These are phyloP conservation scores for Scedosporium aurantiacum DNA, from an alignment of 2,329 filamentous ascomycete species.

Conservation along the genomic window DNA sequence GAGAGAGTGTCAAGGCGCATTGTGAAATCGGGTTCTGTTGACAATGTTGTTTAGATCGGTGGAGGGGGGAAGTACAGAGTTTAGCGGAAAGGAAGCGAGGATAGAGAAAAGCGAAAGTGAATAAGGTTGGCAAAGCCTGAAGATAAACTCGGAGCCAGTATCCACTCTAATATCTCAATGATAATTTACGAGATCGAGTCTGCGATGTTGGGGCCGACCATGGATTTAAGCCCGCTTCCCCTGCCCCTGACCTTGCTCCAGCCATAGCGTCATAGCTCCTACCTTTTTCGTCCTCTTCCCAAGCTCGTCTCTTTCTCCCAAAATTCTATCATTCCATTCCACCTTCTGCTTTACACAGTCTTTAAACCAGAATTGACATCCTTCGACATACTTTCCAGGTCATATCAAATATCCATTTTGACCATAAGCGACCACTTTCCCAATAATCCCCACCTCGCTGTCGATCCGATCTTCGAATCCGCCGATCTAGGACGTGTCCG, in stretches of 20 bases:
- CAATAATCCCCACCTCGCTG: background rate
- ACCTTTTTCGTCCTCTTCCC: background rate
- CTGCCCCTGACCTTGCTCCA: background rate
- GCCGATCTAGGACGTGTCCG: background rate
- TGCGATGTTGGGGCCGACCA: background rate
- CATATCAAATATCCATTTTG: background rate
- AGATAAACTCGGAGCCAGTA: background rate
- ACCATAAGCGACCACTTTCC: background rate
- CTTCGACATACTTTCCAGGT: background rate
- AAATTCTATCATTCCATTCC: too few species aligned
- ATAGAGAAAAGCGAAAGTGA: background rate
- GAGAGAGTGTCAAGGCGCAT: conserved; percentile 23
- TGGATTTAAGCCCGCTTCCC: too few species aligned
- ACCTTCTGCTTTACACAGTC: too few species aligned
- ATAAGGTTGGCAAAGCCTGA: background rate
- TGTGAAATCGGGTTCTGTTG: background rate
- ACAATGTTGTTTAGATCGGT: background rate
- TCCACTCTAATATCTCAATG: background rate
- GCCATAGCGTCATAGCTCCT: background rate
- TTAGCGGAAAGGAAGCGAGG: background rate
- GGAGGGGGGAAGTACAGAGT: background rate
- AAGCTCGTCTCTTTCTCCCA: too few species aligned
- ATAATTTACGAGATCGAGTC: background rate
- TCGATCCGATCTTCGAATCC: background rate
- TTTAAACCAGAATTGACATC: too few species aligned